Base-by-base conservation (phyloP, 2,329 filamentous ascomycete genomes). In the Microdochium nivale region DNA sequence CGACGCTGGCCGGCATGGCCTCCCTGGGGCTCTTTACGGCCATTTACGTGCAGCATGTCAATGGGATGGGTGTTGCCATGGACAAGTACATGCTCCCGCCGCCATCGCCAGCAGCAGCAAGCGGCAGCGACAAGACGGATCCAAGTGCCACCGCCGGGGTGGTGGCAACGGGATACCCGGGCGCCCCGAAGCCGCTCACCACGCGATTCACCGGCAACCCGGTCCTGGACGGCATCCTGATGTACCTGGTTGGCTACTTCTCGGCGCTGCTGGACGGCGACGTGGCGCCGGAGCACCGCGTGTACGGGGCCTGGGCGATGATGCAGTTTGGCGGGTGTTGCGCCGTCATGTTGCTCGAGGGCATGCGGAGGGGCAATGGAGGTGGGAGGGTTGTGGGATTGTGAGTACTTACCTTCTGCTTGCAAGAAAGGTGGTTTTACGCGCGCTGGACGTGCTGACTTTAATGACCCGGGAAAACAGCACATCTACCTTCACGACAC, bases 311-410 rank as follows among this genome's bases (percentile, higher is more conserved):
- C 25, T 65, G 62, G 59, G 58, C 48, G 11, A 57, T 63, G 57
- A 59, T 57, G 7, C 64, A 66, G 53, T 62, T 62, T 51, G 57
- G 52, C 25, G 61, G 59, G 27, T 55, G 27, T 27, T 64, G 62
- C 62, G 58, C 60, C 4, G 35, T 62, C 2, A 51, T 66, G 16
- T 48, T 64, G 25, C 63, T 66, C 52, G 64, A 66, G 55, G 54
- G 55, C 3, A 56, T 59, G 51, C 58, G 63, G 46, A 52, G 47
- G 33, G 63, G 61, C 27, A 65, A 63, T 53, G 58, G 59, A 25
- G 61, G 61, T 5, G 52, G 58, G 1, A 24, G 56, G 21, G 60
- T 62, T 9, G 33, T 3, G 33, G 33, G 7, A 14, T 37, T 14
- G 33, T 37, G 33, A 37, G 33, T 37, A 5, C 33, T 37, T 7